Conservation (phyloP, 2,329 filamentous ascomycete genomes). For the Fusarium ramigenum region DNA sequence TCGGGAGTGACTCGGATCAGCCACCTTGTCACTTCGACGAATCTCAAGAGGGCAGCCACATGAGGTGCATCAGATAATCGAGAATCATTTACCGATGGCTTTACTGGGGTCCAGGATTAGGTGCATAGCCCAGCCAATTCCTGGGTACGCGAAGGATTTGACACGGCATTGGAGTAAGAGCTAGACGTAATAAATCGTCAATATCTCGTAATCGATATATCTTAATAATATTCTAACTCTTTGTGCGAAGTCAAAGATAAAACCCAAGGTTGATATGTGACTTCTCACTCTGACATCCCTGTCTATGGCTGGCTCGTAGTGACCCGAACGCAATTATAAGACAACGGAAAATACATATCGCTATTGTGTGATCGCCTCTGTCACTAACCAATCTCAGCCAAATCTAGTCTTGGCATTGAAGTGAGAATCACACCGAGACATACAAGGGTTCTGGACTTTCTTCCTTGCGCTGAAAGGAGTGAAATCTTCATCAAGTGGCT, state of each 20-base stretch:
- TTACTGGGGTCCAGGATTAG: neutral
- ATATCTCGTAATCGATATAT: neutral
- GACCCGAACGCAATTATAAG: neutral
- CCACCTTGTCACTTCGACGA: slow-evolving; percentile 7
- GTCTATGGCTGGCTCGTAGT: neutral
- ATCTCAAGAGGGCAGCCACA: neutral
- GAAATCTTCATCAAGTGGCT: slow-evolving; percentile 10
- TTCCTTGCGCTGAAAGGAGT: neutral
- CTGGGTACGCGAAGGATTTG: neutral
- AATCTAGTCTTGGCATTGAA: neutral
- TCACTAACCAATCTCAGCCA: neutral
- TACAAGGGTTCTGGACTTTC: slow-evolving; percentile 11
- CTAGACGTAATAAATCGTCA: neutral
- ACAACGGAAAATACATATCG: slow-evolving; percentile 13
- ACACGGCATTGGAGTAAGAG: neutral
- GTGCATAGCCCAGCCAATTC: neutral
- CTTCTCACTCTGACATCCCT: slow-evolving; percentile 5
- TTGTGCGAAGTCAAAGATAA: neutral
- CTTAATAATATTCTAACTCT: neutral
- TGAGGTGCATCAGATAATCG: slow-evolving; percentile 7
- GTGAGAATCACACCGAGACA: slow-evolving; percentile 8
- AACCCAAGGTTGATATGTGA: neutral
- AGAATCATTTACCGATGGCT: neutral
- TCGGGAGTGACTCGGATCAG: slow-evolving; percentile 18
- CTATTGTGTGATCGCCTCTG: slow-evolving; percentile 1